A percentile compares a stretch with the other conserved stretches of the same genome.
Conservation (phyloP, 2,329 filamentous ascomycete genomes). For the Chalara sp. region DNA sequence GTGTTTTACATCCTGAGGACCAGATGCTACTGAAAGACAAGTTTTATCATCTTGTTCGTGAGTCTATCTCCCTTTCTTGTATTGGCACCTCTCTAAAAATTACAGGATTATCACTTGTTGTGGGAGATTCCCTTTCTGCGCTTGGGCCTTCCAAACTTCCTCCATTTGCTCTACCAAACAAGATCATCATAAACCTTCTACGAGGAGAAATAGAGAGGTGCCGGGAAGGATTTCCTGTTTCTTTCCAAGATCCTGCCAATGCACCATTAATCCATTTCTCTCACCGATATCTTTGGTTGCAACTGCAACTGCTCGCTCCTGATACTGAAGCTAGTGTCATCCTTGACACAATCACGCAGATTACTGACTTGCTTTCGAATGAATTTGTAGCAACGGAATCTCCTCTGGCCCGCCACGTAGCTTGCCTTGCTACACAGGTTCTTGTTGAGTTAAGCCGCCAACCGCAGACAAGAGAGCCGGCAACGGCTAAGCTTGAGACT, state of each 20-base stretch:
- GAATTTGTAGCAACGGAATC: conserved; percentile 45
- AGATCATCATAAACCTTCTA: conserved; percentile 42
- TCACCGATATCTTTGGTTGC: conserved; percentile 63
- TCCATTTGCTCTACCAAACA: conserved; percentile 32
- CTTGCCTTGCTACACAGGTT: conserved; percentile 51
- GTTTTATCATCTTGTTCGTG: conserved; percentile 59
- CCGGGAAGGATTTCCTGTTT: conserved; percentile 54
- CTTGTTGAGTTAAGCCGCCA: conserved; percentile 52
- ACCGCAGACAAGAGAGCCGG: conserved; percentile 50
- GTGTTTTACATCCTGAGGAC: conserved; percentile 54
- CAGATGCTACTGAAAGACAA: conserved; percentile 53
- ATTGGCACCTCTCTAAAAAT: background rate
- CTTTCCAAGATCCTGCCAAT: conserved; percentile 41
- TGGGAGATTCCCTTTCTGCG: conserved; percentile 44
- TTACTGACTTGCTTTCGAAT: conserved; percentile 49
- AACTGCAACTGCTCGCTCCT: conserved; percentile 50
- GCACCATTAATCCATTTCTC: conserved; percentile 56
- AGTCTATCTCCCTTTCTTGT: conserved; percentile 28
- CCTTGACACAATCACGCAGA: conserved; percentile 52
- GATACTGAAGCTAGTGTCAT: conserved; percentile 43
- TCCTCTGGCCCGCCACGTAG: conserved; percentile 63
- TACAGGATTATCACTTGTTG: conserved; percentile 48
- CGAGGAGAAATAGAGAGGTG: conserved; percentile 58
- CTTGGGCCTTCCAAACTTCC: conserved; percentile 37
- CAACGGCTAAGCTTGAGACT: conserved; percentile 45